Conservation (phyloP, 148 eudicot genomes). For the Silene uniflora region DNA sequence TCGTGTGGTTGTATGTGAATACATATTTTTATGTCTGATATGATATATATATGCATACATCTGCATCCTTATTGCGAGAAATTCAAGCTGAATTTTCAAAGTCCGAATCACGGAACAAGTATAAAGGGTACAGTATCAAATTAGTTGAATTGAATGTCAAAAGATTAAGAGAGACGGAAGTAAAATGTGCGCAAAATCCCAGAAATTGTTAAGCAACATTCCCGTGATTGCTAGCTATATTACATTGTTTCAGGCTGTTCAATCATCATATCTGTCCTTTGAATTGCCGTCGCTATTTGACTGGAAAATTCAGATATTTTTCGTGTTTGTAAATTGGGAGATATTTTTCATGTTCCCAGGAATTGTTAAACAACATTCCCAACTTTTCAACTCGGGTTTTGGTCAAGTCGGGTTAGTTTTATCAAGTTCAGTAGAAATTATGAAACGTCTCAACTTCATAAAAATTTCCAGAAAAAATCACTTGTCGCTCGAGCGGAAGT, state of each 20-base stretch:
- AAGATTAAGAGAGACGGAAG: neutral
- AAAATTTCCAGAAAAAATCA: no score
- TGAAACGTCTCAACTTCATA: no score
- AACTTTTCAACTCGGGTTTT: no score
- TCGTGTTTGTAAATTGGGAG: neutral
- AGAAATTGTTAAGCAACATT: constrained; percentile 10
- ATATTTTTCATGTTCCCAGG: no score
- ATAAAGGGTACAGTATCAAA: neutral
- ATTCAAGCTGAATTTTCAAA: neutral
- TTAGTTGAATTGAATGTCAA: constrained; percentile 27
- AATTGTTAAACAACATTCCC: no score
- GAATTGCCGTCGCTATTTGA: neutral
- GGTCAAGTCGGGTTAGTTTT: no score
- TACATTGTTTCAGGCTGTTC: no score
- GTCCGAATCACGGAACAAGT: constrained; percentile 19
- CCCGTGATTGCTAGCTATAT: constrained; percentile 21
- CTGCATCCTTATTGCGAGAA: neutral
- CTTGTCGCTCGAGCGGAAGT: no score
- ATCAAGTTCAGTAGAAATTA: no score
- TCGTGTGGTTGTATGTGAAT: neutral
- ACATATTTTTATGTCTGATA: neutral
- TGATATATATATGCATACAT: neutral
- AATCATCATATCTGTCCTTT: neutral
- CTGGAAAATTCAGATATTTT: neutral
- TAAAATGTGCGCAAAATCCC: constrained; percentile 1